A percentile compares a stretch with the other conserved stretches of the same genome.
These are phyloP conservation scores for Penicillium diatomitis DNA, from an alignment of 495 filamentous ascomycete species.

Conservation along the genomic window DNA sequence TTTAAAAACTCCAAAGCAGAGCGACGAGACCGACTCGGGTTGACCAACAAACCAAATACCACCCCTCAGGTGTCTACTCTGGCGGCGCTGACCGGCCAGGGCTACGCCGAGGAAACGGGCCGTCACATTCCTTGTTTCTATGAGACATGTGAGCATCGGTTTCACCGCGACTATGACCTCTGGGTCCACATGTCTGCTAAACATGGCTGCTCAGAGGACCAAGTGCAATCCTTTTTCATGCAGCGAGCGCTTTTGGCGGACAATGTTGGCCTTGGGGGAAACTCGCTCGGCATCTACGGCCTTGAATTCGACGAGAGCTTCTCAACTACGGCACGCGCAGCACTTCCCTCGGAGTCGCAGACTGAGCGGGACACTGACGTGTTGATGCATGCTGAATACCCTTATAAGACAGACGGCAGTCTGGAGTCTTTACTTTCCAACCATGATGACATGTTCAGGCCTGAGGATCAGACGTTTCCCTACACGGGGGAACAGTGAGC, in stretches of 20 bases:
- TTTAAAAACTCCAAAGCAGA: constrained; percentile 38
- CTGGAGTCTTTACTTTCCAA: not conserved
- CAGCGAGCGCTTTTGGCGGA: constrained; percentile 31
- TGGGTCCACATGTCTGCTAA: constrained; percentile 52
- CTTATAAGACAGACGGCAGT: not conserved
- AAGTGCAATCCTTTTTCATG: constrained; percentile 41
- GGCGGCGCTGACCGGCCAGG: constrained; percentile 49
- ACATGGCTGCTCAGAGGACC: constrained; percentile 41
- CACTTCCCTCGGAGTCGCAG: not conserved
- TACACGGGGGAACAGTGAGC: not conserved
- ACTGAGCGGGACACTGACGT: not conserved
- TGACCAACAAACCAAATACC: constrained; percentile 12
- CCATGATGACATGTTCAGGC: not conserved
- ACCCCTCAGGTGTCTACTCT: constrained; percentile 22
- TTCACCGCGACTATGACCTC: constrained; percentile 59
- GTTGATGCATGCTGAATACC: not conserved
- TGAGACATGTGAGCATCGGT: constrained; percentile 46
- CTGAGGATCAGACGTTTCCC: not conserved
- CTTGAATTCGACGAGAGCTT: constrained; percentile 27
- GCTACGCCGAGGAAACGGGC: constrained; percentile 43
- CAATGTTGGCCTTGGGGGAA: constrained; percentile 17
- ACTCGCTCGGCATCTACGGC: constrained; percentile 35
- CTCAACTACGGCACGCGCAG: not conserved
- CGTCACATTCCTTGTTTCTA: constrained; percentile 49
- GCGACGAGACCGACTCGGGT: constrained; percentile 29